Evolutionary conservation across 345 rosid species (phyloP), one percentile per base, ranked within the genome.

Genomic region (Hibiscus mutabilis): DNA sequence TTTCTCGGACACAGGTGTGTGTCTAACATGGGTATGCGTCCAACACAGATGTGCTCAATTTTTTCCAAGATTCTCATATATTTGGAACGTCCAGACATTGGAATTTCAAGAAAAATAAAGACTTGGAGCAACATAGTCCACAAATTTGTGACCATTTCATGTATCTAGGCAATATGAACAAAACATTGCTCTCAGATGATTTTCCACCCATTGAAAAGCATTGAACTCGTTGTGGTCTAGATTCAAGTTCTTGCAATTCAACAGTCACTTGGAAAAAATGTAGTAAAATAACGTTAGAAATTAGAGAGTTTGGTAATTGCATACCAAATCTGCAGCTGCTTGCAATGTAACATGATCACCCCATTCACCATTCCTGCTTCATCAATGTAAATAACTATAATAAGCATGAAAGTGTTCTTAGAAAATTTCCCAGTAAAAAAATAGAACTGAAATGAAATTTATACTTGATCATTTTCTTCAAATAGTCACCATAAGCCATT

Each of bases 281-380:
- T 12, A 7, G 21, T 33, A 33, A 19, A 56, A 21, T 12, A 46
- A 35, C 14, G 21, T 5, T 16, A 27, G 60, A 12, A 61, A 10
- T 4, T 40, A 40, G 44, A 37, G 44, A 40, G 44, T 40, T 40
- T 40, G 44, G 12, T 2, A 8, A 40, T 40, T 40, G 22, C 12
- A 37, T 80, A 88, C 92, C 31, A 57, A 68, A 82, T 88, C 92
- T 37, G 92, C 88, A 69, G 92, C 92, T 70, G 92, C 92, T 40
- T 90, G 93, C 80, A 90, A 79, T 19, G 96, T 90, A 60, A 85
- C 86, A 73, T 83, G 89, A 76, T 85, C 89, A 63, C 89, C 89
- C 89, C 89, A 85, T 71, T 85, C 88, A 18, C 96, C 93, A 25
- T 83, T 80, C 84, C 96, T 88, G 25, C 56, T 6, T 73, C 65